These are phyloP conservation scores for Talaromyces sp. DNA, from an alignment of 2,329 filamentous ascomycete genomes.

Conservation along the genomic window DNA sequence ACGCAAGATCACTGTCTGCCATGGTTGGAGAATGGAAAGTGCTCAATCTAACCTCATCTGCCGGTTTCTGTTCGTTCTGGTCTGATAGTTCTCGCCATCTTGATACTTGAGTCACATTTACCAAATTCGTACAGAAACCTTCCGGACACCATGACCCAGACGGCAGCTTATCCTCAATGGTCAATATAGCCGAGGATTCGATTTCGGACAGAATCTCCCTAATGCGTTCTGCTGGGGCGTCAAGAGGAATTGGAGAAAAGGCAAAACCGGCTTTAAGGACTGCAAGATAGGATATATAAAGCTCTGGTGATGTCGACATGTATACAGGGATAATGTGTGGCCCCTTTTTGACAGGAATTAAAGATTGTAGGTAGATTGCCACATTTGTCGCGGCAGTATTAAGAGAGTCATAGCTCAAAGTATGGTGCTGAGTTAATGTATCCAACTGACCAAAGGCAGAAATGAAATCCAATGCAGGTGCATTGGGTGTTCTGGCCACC, in stretches of 20 bases:
- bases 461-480: slow-evolving; percentile 23
- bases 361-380: slow-evolving; percentile 12
- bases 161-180: slow-evolving; percentile 10
- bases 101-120: slow-evolving; percentile 17
- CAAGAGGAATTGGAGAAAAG: slow-evolving; percentile 30
- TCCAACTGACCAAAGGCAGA: slow-evolving; percentile 17
- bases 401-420: slow-evolving; percentile 21
- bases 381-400: slow-evolving; percentile 18
- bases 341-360: neutral
- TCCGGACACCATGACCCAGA: slow-evolving; percentile 5
- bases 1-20: slow-evolving; percentile 28
- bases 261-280: slow-evolving; percentile 1
- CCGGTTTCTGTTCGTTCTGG: neutral
- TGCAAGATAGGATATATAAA: slow-evolving; percentile 29
- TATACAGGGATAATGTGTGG: slow-evolving; percentile 23
- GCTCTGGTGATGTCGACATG: slow-evolving; percentile 29
- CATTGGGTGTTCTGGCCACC: slow-evolving; percentile 17
- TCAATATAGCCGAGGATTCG: slow-evolving; percentile 9
- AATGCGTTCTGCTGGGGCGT: slow-evolving; percentile 25
- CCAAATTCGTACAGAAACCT: slow-evolving; percentile 7
- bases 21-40: neutral
- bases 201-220: slow-evolving; percentile 10
- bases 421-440: slow-evolving; percentile 16
- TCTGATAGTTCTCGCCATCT: slow-evolving; percentile 12
- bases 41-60: neutral